phyloP scores from a whole-genome alignment of 176 grass and related monocot species.

The Luzula sylvatica region DNA sequence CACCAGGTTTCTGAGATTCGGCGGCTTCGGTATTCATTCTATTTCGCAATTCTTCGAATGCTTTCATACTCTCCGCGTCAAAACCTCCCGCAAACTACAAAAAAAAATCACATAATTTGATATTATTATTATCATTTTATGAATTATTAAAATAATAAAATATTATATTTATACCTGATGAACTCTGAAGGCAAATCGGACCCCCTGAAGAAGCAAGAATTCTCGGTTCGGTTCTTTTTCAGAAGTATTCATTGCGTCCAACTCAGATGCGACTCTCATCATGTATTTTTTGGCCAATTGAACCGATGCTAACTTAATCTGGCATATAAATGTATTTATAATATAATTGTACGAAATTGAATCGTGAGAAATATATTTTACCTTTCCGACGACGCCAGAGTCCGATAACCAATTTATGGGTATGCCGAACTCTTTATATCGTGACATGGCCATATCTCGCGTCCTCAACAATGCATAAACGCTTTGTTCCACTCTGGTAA shows the following conservation, averaged over 20 bases:
- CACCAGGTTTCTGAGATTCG: slow-evolving; percentile 18
- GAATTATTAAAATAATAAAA: background rate
- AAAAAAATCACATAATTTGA: no score
- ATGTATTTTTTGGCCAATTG: slow-evolving; percentile 94
- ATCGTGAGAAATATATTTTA: background rate
- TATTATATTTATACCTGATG: slow-evolving; percentile 51
- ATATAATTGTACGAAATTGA: background rate
- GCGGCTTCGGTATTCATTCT: slow-evolving; percentile 23
- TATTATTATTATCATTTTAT: no score
- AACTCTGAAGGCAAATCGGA: slow-evolving; percentile 80
- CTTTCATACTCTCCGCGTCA: slow-evolving; percentile 76
- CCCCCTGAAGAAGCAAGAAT: slow-evolving; percentile 91
- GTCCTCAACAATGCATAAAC: slow-evolving; percentile 83
- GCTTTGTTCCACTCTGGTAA: slow-evolving; percentile 73
- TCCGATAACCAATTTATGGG: slow-evolving; percentile 79
- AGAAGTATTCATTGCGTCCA: slow-evolving; percentile 51
- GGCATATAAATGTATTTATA: slow-evolving; percentile 20
- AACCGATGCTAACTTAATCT: slow-evolving; percentile 94
- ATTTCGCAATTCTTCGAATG: slow-evolving; percentile 80
- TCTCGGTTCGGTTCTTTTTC: slow-evolving; percentile 88
- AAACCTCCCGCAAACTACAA: slow-evolving; percentile 85
- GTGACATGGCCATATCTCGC: slow-evolving; percentile 74
- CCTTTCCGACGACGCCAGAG: slow-evolving; percentile 86
- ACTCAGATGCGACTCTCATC: slow-evolving; percentile 76
- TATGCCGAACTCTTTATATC: slow-evolving; percentile 84